Conservation (phyloP, 495 filamentous ascomycete genomes). For the Hyaloscypha bicolor region DNA sequence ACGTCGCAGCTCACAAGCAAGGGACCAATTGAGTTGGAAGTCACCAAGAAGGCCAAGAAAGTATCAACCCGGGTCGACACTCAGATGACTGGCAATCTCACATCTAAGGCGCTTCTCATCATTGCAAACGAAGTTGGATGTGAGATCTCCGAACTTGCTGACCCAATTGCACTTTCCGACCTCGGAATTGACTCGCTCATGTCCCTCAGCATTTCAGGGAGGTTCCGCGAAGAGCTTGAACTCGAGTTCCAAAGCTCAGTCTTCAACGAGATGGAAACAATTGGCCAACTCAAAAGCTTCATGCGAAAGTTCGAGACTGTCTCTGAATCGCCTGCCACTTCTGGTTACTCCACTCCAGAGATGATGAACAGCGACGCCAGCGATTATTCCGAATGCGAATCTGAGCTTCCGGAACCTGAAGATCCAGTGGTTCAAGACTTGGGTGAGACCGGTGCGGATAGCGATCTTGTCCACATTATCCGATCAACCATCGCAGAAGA, state of each 20-base stretch:
- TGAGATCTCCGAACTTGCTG: constrained; percentile 59
- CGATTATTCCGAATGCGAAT: constrained; percentile 22
- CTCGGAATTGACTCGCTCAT: constrained; percentile 64
- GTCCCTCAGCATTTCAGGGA: constrained; percentile 53
- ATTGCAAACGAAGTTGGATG: constrained; percentile 69
- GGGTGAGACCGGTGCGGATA: constrained; percentile 5
- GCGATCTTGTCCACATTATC: constrained; percentile 33
- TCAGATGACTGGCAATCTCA: constrained; percentile 42
- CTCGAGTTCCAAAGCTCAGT: constrained; percentile 55
- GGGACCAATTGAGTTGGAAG: background rate
- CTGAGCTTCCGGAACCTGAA: background rate
- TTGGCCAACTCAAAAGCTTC: constrained; percentile 41
- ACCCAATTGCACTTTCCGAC: constrained; percentile 55
- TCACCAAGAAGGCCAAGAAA: constrained; percentile 22
- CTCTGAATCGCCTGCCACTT: constrained; percentile 42
- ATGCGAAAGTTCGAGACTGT: constrained; percentile 48
- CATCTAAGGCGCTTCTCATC: constrained; percentile 57
- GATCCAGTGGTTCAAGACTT: constrained; percentile 29
- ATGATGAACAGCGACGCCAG: constrained; percentile 55
- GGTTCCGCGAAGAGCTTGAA: constrained; percentile 58
- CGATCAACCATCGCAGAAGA: constrained; percentile 61
- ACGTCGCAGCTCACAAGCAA: background rate
- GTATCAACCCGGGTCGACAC: constrained; percentile 28
- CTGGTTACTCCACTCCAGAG: constrained; percentile 16
- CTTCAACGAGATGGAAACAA: constrained; percentile 57